Evolutionary conservation across 208 protist species (phyloP).

Genomic region (Porcisia hertigi): DNA sequence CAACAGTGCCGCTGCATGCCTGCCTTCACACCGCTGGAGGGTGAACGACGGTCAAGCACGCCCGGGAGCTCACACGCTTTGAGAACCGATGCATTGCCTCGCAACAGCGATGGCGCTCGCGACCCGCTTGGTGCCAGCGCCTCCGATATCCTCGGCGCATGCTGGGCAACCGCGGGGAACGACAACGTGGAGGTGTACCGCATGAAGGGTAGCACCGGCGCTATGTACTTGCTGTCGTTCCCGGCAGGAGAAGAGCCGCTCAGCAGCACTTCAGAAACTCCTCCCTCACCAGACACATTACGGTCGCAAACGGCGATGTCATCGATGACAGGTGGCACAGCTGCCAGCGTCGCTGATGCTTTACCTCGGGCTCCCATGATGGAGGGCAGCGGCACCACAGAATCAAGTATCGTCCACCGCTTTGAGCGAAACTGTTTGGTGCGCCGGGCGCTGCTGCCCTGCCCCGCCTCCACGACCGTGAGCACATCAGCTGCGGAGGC

Average conservation of each 20-base stretch:
- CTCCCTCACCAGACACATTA: neutral
- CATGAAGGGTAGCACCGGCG: conserved; percentile 30
- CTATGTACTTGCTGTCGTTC: conserved; percentile 37
- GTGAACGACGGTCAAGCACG: no score
- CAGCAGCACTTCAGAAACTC: neutral
- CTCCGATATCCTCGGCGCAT: conserved; percentile 5
- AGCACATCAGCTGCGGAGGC: no score
- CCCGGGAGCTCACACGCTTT: no score
- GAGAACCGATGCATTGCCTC: no score
- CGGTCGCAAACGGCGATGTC: no score
- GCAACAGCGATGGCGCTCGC: neutral
- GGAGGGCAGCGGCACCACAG: no score
- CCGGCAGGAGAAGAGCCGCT: conserved; percentile 7
- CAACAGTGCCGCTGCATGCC: neutral
- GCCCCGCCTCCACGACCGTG: conserved; percentile 5
- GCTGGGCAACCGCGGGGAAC: conserved; percentile 13
- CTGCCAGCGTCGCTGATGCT: neutral
- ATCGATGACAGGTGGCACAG: neutral
- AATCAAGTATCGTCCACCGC: conserved; percentile 12
- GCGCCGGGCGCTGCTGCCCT: conserved; percentile 27
- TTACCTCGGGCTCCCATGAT: neutral
- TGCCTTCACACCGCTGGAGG: neutral
- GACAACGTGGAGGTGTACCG: conserved; percentile 39
- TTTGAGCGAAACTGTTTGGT: conserved; percentile 30
- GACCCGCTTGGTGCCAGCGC: no score